Base-by-base conservation (phyloP, 257 asterid species). In the Buddleja alternifolia region DNA sequence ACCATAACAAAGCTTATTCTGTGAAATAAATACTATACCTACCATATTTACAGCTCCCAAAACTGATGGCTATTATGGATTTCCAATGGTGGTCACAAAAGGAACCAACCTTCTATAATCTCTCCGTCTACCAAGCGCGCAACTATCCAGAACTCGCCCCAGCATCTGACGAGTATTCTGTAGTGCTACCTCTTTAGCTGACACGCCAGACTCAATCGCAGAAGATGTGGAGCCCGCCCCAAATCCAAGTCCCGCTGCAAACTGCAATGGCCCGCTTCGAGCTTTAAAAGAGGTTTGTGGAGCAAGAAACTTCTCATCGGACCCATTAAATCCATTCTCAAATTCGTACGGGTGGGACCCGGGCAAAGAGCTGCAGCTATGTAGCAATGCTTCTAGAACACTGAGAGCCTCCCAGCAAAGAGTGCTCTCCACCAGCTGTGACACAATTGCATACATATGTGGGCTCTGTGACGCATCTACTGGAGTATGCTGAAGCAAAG, bases 331-430 rank as follows among this genome's bases (percentile, higher is more conserved):
- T 15, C 96, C 97, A 14, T 88, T 94, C 82, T 90, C 99, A 9
- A 73, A 80, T 16, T 89, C 99, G 1, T 76, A 78, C 4, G 92
- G 89, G 57, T 87, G 96, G 63, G 95, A 78, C 56, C 96, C 92
- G 0, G 96, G 97, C 80, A 94, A 64, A 9, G 98, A 89, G 86
- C 98, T 89, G 69, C 99, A 94, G 84, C 99, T 91, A 72, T 91
- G 99, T 66, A 94, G 66, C 63, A 94, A 97, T 23, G 99, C 99
- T 85, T 94, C 99, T 17, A 94, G 82, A 55, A 94, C 99, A 67
- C 99, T 87, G 7, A 91, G 95, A 59, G 99, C 99, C 78, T 94
- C 99, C 97, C 95, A 91, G 83, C 97, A 91, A 60, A 94, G 77
- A 19, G 99, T 91, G 66, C 99, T 94, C 79, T 94, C 99, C 12